phyloP scores from a whole-genome alignment of 257 asterid genomes.

The Solanum paucissectum region DNA sequence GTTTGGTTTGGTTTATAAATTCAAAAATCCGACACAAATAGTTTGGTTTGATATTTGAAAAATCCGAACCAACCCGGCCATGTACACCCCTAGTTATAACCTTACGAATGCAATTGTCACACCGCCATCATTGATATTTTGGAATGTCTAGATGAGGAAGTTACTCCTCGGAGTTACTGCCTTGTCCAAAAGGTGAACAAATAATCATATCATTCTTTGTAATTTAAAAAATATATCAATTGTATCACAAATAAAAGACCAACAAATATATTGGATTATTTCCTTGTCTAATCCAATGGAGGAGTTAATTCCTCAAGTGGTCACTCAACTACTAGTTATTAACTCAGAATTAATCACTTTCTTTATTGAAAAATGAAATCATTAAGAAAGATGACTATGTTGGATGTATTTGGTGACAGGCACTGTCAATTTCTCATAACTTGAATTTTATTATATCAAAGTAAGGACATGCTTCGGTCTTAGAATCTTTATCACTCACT shows the following conservation, averaged over 20 bases:
- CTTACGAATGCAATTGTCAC: constrained; percentile 22
- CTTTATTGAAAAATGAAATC: background rate
- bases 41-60: too few relatives aligned
- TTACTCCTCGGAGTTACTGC: constrained; percentile 6
- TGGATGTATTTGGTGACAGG: background rate
- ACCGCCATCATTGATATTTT: constrained; percentile 50
- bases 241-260: constrained; percentile 16
- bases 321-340: background rate
- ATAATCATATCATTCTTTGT: constrained; percentile 29
- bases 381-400: background rate
- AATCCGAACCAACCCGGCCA: too few relatives aligned
- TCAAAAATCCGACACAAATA: too few relatives aligned
- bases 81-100: background rate
- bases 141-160: constrained; percentile 41
- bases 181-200: constrained; percentile 32
- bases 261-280: background rate
- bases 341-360: background rate
- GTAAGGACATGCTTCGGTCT: background rate
- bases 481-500: background rate
- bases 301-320: background rate
- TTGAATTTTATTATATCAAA: background rate
- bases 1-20: too few relatives aligned
- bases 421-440: background rate
- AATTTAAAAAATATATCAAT: constrained; percentile 48
- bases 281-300: background rate